Evolutionary conservation across 768 basidiomycete species (phyloP), one percentile per base, ranked within the genome.

Genomic region (Scleroderma bovista): DNA sequence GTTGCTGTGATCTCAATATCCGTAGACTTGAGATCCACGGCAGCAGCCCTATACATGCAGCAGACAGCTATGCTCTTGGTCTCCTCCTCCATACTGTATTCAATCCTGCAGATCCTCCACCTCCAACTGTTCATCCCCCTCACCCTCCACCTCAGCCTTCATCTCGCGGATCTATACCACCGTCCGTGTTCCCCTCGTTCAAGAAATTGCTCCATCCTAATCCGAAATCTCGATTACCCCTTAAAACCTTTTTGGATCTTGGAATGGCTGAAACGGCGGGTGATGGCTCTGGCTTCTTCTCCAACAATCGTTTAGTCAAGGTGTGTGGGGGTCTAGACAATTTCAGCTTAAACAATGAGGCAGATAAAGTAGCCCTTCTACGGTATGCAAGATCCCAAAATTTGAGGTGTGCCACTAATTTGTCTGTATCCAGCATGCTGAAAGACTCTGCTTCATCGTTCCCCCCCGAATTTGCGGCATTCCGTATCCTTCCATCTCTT

Each of bases 191-290:
- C 65, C 77, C 84, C 0, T 74, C 78, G 1, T 94, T 86, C 76
- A 94, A 93, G 67, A 85, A 82, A 45, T 81, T 99, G 33, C 75
- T 98, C 15, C 93, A 93, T 59, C 95, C 95, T 1, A 93, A 84
- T 63, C 82, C 89, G 0, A 89, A 85, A 61, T 76, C 80, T 1
- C 81, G 96, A 19, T 69, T 93, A 58, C 78, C 84, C 1, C 75
- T 88, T 1, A 86, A 88, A 56, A 71, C 72, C 2, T 91, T 98
- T 65, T 73, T 96, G 15, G 84, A 88, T 19, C 69, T 80, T 4
- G 92, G 90, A n/a, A 86, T 86, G 83, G 72, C 77, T 7, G 80
- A 86, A 46, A 78, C 76, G 2, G 68, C 64, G 0, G 75, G 74
- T 11, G 79, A 80, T 52, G 71, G 75, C 2, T 64, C 72, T 0